Percentiles rank a stretch among this genome's conserved stretches.
Evolutionary conservation across 495 filamentous ascomycete genomes (phyloP).

Genomic region (Penicillium cataractarum): DNA sequence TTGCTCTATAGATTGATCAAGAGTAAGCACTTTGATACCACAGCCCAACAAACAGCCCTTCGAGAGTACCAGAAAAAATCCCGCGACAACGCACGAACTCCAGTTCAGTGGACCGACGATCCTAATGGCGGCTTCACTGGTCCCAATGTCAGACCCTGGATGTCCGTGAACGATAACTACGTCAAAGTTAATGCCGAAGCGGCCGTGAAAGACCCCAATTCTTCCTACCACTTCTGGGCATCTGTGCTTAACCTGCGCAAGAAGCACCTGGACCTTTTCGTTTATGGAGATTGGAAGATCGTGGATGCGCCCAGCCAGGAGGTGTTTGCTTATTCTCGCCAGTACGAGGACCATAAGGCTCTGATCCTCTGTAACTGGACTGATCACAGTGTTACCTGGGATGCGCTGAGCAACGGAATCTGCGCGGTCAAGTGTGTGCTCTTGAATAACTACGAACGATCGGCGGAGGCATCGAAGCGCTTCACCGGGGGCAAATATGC

Average conservation of each 20-base stretch:
- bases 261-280: constrained; percentile 57
- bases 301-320: constrained; percentile 49
- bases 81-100: constrained; percentile 60
- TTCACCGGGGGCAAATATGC: constrained; percentile 36
- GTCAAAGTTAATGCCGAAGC: constrained; percentile 52
- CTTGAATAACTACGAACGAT: constrained; percentile 45
- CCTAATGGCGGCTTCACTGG: constrained; percentile 57
- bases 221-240: constrained; percentile 57
- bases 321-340: constrained; percentile 52
- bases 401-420: constrained; percentile 40
- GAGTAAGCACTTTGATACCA: constrained; percentile 37
- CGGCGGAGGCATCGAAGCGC: constrained; percentile 26
- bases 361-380: constrained; percentile 59
- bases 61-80: constrained; percentile 55
- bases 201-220: constrained; percentile 48
- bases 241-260: constrained; percentile 57
- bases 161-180: constrained; percentile 61
- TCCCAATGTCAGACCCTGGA: constrained; percentile 60
- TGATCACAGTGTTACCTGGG: constrained; percentile 42
- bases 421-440: constrained; percentile 39
- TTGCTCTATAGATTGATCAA: constrained; percentile 35
- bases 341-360: constrained; percentile 45
- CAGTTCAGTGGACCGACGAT: constrained; percentile 54
- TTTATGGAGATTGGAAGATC: constrained; percentile 63
- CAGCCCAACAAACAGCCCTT: constrained; percentile 38